Conservation (phyloP, 306 rosid genomes). For the Prunus dulcis region DNA sequence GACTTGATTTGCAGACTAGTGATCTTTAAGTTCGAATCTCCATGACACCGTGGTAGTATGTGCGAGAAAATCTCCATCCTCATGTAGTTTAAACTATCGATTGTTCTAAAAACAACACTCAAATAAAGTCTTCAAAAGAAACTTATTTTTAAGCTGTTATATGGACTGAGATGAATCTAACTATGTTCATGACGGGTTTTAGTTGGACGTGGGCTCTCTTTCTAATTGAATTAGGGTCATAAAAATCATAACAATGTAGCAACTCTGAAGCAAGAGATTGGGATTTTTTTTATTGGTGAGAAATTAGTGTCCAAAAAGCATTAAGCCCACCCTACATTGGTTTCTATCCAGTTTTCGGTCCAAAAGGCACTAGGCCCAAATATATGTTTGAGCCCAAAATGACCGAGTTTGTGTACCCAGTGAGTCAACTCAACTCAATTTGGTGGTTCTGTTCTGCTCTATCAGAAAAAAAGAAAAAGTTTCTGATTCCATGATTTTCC, state of each 20-base stretch:
- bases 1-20: too few species aligned
- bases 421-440: background rate
- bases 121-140: too few species aligned
- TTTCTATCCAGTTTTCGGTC: background rate
- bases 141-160: too few species aligned
- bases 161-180: background rate
- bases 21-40: too few species aligned
- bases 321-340: background rate
- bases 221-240: too few species aligned
- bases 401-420: background rate
- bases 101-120: background rate
- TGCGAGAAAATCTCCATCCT: rapidly evolving
- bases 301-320: background rate
- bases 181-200: background rate
- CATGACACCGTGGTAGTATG: rapidly evolving
- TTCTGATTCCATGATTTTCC: background rate
- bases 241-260: background rate
- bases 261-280: background rate
- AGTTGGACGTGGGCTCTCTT: background rate
- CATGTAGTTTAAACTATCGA: rapidly evolving
- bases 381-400: background rate
- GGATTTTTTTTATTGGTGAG: background rate
- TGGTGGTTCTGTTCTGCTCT: background rate
- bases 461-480: background rate
- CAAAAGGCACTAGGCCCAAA: background rate